These are phyloP conservation scores for Royoungia palumana DNA, from an alignment of 768 basidiomycete genomes.

Conservation along the genomic window DNA sequence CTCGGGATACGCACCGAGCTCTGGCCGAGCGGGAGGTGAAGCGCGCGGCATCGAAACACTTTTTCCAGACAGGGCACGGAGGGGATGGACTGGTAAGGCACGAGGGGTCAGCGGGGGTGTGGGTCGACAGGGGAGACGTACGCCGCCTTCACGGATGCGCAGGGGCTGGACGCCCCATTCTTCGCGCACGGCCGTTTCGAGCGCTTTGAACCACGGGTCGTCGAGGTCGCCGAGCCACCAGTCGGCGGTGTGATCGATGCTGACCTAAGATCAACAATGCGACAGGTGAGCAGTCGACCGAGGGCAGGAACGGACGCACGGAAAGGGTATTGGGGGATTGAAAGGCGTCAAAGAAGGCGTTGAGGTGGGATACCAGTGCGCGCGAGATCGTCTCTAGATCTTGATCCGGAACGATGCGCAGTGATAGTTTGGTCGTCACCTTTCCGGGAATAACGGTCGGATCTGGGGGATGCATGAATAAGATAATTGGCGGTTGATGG, in stretches of 20 bases:
- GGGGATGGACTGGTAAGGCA: constrained; percentile 71
- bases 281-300: not conserved
- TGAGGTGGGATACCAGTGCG: constrained; percentile 57
- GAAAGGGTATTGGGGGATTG: constrained; percentile 69
- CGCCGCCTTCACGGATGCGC: constrained; percentile 91
- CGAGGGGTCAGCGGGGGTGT: not conserved
- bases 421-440: constrained; percentile 80
- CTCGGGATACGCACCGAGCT: constrained; percentile 56
- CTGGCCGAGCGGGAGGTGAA: constrained; percentile 94
- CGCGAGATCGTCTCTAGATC: constrained; percentile 65
- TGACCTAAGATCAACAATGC: constrained; percentile 45
- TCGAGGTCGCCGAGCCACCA: constrained; percentile 96
- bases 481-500: not conserved
- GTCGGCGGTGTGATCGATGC: constrained; percentile 78
- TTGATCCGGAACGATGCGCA: constrained; percentile 96
- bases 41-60: constrained; percentile 80
- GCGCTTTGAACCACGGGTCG: constrained; percentile 79
- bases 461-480: constrained; percentile 40
- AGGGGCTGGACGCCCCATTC: constrained; percentile 88
- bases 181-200: constrained; percentile 77
- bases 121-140: constrained; percentile 36
- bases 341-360: constrained; percentile 53
- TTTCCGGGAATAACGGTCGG: constrained; percentile 85
- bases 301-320: constrained; percentile 36
- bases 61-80: constrained; percentile 93